Evolutionary conservation across 1,139 yeast species (phyloP).

Genomic region (Zhuliangozyma blackwelliae): DNA sequence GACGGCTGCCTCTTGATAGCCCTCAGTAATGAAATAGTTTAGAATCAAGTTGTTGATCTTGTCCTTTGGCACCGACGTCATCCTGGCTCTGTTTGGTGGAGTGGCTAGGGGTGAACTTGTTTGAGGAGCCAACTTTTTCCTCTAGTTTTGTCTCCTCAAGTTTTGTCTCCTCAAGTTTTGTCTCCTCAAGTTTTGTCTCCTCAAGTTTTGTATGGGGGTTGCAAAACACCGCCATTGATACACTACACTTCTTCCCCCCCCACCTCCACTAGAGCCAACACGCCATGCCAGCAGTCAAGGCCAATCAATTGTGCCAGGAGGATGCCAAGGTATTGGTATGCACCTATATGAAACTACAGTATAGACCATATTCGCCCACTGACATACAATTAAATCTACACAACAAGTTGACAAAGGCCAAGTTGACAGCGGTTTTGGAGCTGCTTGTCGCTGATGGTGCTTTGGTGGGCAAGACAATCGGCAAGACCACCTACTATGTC

Average conservation of each 20-base stretch:
- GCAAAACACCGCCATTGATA: no score
- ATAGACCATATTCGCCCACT: constrained; percentile 34
- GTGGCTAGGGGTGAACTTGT: not conserved
- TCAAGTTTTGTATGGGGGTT: no score
- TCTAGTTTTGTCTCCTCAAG: no score
- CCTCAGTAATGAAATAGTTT: constrained; percentile 56
- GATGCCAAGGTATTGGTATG: constrained; percentile 7
- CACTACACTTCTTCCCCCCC: no score
- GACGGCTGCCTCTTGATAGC: constrained; percentile 49
- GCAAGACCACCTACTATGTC: constrained; percentile 31
- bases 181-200: no score
- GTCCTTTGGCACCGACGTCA: constrained; percentile 17
- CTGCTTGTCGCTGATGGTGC: constrained; percentile 19
- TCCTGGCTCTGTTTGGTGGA: not conserved
- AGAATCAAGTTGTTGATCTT: constrained; percentile 45
- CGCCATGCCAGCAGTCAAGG: constrained; percentile 6
- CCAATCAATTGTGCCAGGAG: not conserved
- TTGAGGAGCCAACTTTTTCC: no score
- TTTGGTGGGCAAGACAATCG: constrained; percentile 27
- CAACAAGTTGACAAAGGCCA: constrained; percentile 23
- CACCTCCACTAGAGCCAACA: not conserved
- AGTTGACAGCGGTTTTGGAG: constrained; percentile 24
- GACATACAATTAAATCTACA: constrained; percentile 36
- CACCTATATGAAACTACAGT: constrained; percentile 29
- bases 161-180: no score